Evolutionary conservation across 345 rosid genomes (phyloP).

Genomic region (Ceriops zippeliana): DNA sequence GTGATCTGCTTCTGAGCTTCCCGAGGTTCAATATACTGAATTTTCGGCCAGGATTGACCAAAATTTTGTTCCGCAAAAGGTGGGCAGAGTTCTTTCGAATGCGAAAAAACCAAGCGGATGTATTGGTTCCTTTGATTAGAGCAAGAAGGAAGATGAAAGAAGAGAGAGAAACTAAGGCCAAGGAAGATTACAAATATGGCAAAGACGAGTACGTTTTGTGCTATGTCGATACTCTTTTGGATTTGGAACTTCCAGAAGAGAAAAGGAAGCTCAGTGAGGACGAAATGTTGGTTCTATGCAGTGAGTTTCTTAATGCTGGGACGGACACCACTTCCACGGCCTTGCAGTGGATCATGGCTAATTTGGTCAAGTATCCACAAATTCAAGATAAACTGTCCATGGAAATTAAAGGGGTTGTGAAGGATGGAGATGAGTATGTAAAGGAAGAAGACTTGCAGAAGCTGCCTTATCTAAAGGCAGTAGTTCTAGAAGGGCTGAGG

Average conservation of each 20-base stretch:
- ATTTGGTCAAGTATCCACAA: conserved; percentile 15
- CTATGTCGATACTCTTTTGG: conserved; percentile 20
- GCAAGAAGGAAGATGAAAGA: conserved; percentile 9
- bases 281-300: conserved; percentile 7
- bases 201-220: neutral
- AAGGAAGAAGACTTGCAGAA: conserved; percentile 11
- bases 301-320: conserved; percentile 15
- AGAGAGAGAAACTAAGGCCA: neutral
- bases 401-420: conserved; percentile 13
- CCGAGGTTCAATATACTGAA: conserved; percentile 5
- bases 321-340: conserved; percentile 18
- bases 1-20: neutral
- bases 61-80: conserved; percentile 8
- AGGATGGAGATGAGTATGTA: neutral
- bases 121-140: conserved; percentile 15
- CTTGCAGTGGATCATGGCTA: conserved; percentile 22
- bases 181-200: neutral
- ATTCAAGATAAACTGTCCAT: conserved; percentile 14
- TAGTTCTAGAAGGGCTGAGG: conserved; percentile 20
- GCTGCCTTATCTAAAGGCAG: conserved; percentile 18
- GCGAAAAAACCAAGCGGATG: neutral
- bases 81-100: conserved; percentile 19
- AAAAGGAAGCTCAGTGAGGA: conserved; percentile 16
- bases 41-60: conserved; percentile 7
- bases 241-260: conserved; percentile 18